phyloP scores from a whole-genome alignment of 371 early-diverging fungal genomes.

The Cokeromyces recurvatus region DNA sequence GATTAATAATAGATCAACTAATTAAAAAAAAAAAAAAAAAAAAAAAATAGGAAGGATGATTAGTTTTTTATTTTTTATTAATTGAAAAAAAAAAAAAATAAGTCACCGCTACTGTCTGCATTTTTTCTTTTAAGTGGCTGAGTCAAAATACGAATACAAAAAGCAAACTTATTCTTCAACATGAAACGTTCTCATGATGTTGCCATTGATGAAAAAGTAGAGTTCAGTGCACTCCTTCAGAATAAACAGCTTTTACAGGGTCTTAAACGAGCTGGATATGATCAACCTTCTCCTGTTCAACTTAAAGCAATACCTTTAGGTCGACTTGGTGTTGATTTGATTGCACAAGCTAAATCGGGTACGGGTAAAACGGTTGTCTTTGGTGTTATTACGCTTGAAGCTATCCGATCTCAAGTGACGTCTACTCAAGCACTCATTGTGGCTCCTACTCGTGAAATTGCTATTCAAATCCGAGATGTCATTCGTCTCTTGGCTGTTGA shows the following conservation, averaged over 20 bases:
- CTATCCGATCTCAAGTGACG: slow-evolving; percentile 41
- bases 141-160: not conserved
- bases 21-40: slow-evolving; percentile 4
- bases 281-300: slow-evolving; percentile 83
- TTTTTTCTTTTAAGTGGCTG: not conserved
- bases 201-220: slow-evolving; percentile 54
- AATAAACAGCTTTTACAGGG: slow-evolving; percentile 49
- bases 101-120: not conserved
- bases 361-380: slow-evolving; percentile 98
- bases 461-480: slow-evolving; percentile 84
- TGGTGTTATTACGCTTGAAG: slow-evolving; percentile 84
- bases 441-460: slow-evolving; percentile 91
- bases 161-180: no score
- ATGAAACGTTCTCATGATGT: slow-evolving; percentile 50
- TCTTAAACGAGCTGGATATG: slow-evolving; percentile 50
- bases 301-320: slow-evolving; percentile 84
- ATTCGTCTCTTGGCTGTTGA: slow-evolving; percentile 32
- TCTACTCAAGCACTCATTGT: slow-evolving; percentile 66
- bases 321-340: slow-evolving; percentile 75
- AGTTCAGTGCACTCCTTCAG: slow-evolving; percentile 50
- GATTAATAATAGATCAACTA: not conserved
- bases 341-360: slow-evolving; percentile 94
- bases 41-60: slow-evolving; percentile 6
- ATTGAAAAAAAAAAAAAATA: not conserved
- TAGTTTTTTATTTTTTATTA: not conserved